Conservation (phyloP, 306 rosid genomes). For the Senna siamea region DNA sequence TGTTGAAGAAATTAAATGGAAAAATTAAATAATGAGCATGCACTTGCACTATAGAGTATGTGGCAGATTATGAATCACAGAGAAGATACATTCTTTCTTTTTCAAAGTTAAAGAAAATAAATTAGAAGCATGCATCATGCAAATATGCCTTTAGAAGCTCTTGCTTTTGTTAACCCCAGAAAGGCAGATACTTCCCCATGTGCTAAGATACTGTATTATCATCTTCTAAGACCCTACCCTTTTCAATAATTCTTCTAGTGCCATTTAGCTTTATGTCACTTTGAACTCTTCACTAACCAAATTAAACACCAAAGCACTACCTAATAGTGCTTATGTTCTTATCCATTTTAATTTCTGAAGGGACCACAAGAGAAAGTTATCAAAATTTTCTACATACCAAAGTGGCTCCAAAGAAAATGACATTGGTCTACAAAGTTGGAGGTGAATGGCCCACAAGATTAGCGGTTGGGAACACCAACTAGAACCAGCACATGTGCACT, state of each 20-base stretch:
- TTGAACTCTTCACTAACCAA: constrained; percentile 14
- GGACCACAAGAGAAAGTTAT: too few species aligned
- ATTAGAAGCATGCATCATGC: constrained; percentile 41
- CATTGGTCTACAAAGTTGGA: constrained; percentile 22
- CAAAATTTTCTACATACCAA: too few species aligned
- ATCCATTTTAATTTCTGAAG: constrained; percentile 10
- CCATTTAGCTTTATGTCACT: constrained; percentile 38
- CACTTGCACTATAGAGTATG: constrained; percentile 10
- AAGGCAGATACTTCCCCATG: constrained; percentile 42
- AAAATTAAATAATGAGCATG: constrained; percentile 14
- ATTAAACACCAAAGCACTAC: constrained; percentile 32
- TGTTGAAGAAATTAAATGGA: constrained; percentile 27
- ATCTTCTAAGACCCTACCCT: constrained; percentile 45
- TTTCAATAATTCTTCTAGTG: constrained; percentile 35
- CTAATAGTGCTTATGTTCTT: constrained; percentile 27
- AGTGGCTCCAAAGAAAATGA: constrained; percentile 28
- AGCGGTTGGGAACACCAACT: constrained; percentile 59
- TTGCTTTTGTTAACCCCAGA: constrained; percentile 29
- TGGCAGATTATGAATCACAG: constrained; percentile 39
- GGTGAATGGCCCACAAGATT: constrained; percentile 42
- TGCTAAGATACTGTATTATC: constrained; percentile 39
- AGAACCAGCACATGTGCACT: constrained; percentile 76
- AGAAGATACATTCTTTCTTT: constrained; percentile 33
- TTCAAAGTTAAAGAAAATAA: not conserved
- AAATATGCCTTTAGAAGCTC: constrained; percentile 28